These are phyloP conservation scores for Lizanozyma gosingica DNA, from an alignment of 1,139 yeast species.

Conservation along the genomic window DNA sequence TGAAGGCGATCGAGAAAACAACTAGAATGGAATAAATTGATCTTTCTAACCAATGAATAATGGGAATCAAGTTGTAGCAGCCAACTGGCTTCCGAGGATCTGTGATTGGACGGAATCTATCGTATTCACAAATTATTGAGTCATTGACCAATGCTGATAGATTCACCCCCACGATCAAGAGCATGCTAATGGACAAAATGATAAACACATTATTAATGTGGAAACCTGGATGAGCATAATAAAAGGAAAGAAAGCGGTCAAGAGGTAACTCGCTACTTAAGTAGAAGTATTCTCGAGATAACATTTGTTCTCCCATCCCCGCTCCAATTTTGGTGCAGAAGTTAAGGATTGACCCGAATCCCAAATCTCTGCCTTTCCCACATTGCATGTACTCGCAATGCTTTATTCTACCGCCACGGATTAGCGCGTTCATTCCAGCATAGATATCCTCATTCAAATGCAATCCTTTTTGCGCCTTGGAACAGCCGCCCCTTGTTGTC, in stretches of 20 bases:
- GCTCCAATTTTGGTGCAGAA: conserved; percentile 88
- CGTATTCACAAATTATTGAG: conserved; percentile 46
- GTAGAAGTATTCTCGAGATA: conserved; percentile 77
- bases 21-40: conserved; percentile 76
- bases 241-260: conserved; percentile 75
- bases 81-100: conserved; percentile 61
- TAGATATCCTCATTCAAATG: conserved; percentile 86
- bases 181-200: conserved; percentile 62
- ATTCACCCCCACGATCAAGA: conserved; percentile 58
- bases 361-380: conserved; percentile 87
- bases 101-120: conserved; percentile 47
- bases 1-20: conserved; percentile 75
- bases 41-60: conserved; percentile 69
- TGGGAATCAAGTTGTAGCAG: conserved; percentile 67
- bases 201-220: conserved; percentile 78
- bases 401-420: conserved; percentile 79
- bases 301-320: conserved; percentile 89
- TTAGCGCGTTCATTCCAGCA: conserved; percentile 80
- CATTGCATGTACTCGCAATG: conserved; percentile 87
- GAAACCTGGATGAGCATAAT: conserved; percentile 89
- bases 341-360: conserved; percentile 75
- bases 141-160: conserved; percentile 61
- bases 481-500: conserved; percentile 87
- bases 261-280: conserved; percentile 72
- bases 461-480: conserved; percentile 80